Conservation (phyloP, 768 basidiomycete species). For the Auriculariales sp. region DNA sequence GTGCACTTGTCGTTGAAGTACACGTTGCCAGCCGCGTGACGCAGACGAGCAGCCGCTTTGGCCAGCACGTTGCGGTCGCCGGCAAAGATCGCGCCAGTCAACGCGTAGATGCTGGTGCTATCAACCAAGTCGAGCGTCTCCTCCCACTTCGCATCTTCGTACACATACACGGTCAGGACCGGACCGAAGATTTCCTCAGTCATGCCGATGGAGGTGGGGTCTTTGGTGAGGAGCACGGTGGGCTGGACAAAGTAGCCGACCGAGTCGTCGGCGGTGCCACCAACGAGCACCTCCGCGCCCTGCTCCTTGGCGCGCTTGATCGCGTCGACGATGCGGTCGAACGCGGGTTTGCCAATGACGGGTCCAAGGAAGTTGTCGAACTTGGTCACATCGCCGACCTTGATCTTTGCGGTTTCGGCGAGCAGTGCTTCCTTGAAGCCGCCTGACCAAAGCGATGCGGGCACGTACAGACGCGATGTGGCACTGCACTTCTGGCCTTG, state of each 20-base stretch:
- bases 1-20: constrained; percentile 99
- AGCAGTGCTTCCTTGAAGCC: constrained; percentile 78
- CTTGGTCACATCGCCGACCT: constrained; percentile 61
- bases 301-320: constrained; percentile 75
- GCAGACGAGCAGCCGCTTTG: constrained; percentile 64
- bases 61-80: constrained; percentile 68
- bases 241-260: constrained; percentile 91
- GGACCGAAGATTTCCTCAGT: constrained; percentile 95
- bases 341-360: constrained; percentile 84
- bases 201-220: constrained; percentile 82
- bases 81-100: constrained; percentile 93
- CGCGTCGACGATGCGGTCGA: constrained; percentile 71
- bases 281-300: constrained; percentile 81
- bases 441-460: constrained; percentile 63
- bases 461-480: constrained; percentile 79
- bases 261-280: constrained; percentile 76
- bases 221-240: constrained; percentile 84
- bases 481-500: constrained; percentile 98
- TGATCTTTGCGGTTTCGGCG: constrained; percentile 68
- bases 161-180: constrained; percentile 85
- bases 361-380: constrained; percentile 88
- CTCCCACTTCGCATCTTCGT: constrained; percentile 76
- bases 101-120: constrained; percentile 69
- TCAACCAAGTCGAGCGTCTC: constrained; percentile 80
- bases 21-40: constrained; percentile 88